Conservation (phyloP, 805 yeast species). For the Candida vaughaniae region DNA sequence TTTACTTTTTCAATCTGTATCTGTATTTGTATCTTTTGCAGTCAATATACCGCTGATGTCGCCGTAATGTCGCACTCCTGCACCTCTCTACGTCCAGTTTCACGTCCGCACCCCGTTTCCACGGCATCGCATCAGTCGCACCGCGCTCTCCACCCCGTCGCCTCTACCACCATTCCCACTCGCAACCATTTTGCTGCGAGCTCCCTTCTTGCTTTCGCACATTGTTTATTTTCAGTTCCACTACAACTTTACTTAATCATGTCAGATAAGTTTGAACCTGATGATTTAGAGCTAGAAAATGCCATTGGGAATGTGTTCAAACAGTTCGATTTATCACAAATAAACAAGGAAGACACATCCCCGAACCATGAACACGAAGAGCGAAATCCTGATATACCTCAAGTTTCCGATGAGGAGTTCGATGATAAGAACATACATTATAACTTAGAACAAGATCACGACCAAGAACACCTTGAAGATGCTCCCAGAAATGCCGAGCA, state of each 20-base stretch:
- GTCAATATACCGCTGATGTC: no score
- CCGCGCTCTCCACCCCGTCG: no score
- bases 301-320: slow-evolving; percentile 41
- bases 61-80: no score
- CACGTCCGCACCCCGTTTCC: no score
- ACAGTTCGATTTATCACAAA: slow-evolving; percentile 22
- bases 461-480: slow-evolving; percentile 6
- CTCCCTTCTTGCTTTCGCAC: slow-evolving; percentile 3
- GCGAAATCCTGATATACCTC: slow-evolving; percentile 1
- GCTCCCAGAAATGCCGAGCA: slow-evolving; percentile 5
- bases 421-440: slow-evolving; percentile 11
- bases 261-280: slow-evolving; percentile 8
- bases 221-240: slow-evolving; percentile 9
- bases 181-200: background rate
- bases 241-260: no score
- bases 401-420: slow-evolving; percentile 1
- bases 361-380: background rate
- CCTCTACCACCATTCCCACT: background rate
- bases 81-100: no score
- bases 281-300: slow-evolving; percentile 24
- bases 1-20: no score
- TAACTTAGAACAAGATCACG: background rate
- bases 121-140: no score
- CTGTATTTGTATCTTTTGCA: no score
- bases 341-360: background rate